These are phyloP conservation scores for Salvia rosmarinus DNA, from an alignment of 257 asterid genomes.

Conservation along the genomic window DNA sequence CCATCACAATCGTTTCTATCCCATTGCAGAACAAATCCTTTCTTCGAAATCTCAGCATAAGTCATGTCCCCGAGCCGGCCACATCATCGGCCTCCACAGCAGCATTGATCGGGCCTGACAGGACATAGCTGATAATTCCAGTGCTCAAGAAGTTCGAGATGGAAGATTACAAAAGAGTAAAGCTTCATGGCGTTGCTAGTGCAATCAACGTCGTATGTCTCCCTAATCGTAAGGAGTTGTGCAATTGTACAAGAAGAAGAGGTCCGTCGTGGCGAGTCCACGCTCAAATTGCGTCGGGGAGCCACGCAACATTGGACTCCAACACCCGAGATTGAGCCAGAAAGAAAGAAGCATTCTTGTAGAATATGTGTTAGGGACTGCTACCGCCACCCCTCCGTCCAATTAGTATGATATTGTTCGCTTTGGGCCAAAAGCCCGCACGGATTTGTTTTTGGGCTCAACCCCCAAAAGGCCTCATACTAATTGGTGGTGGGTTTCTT, in stretches of 20 bases:
- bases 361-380: too few species aligned
- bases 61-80: conserved; percentile 38
- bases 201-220: conserved; percentile 46
- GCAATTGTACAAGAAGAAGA: conserved; percentile 59
- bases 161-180: conserved; percentile 54
- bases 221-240: conserved; percentile 39
- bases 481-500: too few species aligned
- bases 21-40: conserved; percentile 56
- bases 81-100: conserved; percentile 38
- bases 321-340: conserved; percentile 36
- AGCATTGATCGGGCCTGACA: conserved; percentile 45
- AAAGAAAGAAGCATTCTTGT: conserved; percentile 40
- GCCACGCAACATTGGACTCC: conserved; percentile 31
- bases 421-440: too few species aligned
- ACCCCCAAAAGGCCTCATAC: too few species aligned
- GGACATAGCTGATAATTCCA: conserved; percentile 43
- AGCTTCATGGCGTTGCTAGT: conserved; percentile 38
- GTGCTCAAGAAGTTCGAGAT: conserved; percentile 41
- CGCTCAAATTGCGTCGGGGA: conserved; percentile 45
- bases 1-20: conserved; percentile 30
- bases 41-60: conserved; percentile 39
- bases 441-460: too few species aligned
- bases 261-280: conserved; percentile 48
- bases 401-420: too few species aligned
- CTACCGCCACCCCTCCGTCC: too few species aligned